phyloP scores from a whole-genome alignment of 305 asterid genomes.

The Solanum aculeatissimum region DNA sequence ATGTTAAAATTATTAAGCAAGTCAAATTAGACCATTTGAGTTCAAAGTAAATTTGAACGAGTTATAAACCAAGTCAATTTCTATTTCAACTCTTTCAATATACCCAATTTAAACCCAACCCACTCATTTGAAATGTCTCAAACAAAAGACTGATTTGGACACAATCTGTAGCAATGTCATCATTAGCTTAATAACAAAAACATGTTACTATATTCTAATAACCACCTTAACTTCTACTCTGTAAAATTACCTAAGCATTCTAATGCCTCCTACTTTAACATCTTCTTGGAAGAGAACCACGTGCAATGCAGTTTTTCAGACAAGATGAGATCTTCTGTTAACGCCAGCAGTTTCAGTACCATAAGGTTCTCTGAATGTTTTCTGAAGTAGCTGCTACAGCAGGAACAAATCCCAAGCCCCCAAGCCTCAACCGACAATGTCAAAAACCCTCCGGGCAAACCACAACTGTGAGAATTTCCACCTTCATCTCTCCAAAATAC shows the following conservation, averaged over 20 bases:
- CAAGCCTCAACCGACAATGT: background rate
- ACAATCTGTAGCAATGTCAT: background rate
- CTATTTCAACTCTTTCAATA: too few species aligned
- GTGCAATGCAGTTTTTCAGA: background rate
- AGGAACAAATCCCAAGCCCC: background rate
- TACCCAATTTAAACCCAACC: too few species aligned
- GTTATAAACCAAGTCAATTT: too few species aligned
- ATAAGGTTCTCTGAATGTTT: background rate
- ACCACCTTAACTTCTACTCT: background rate
- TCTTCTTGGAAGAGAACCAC: background rate
- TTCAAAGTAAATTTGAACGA: too few species aligned
- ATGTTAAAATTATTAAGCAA: too few species aligned
- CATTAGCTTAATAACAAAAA: background rate
- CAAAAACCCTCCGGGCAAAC: background rate
- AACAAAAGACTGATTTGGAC: background rate
- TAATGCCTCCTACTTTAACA: background rate
- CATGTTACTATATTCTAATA: background rate
- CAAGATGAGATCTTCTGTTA: background rate
- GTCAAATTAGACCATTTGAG: too few species aligned
- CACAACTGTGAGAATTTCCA: background rate
- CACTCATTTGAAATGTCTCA: background rate
- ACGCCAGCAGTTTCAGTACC: background rate
- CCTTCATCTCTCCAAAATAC: background rate
- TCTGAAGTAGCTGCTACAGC: background rate
- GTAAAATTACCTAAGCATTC: background rate